Evolutionary conservation across 164 flowering plant genomes (phyloP).

Genomic region (Aristolochia contorta): DNA sequence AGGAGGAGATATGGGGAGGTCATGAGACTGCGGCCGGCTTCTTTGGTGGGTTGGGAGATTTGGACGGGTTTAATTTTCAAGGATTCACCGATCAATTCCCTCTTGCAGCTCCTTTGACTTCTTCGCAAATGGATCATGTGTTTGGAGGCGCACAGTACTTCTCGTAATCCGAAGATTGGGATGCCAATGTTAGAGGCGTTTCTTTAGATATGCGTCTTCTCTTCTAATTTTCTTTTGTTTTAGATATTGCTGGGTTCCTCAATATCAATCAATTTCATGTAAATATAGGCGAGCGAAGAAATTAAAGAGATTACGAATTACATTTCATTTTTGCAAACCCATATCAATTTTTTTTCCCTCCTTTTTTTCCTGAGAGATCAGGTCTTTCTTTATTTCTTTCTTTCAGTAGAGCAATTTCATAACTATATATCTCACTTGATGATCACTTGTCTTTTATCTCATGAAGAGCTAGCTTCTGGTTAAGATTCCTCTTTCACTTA

Average conservation of each 20-base stretch:
- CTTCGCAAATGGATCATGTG: slow-evolving; percentile 31
- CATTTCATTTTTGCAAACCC: slow-evolving; percentile 1
- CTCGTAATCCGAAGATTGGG: slow-evolving; percentile 2
- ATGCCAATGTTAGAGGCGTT: not conserved
- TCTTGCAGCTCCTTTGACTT: slow-evolving; percentile 29
- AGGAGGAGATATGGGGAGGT: slow-evolving; percentile 33
- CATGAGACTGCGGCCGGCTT: slow-evolving; percentile 33
- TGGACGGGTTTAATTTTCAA: slow-evolving; percentile 61
- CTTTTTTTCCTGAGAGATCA: no score
- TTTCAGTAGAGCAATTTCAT: not conserved
- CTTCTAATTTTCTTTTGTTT: not conserved
- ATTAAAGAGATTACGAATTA: not conserved
- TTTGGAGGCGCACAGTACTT: slow-evolving; percentile 21
- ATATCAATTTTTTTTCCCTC: not conserved
- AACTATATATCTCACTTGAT: not conserved
- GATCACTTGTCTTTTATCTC: not conserved
- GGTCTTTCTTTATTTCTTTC: not conserved
- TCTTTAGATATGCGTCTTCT: not conserved
- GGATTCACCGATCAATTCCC: slow-evolving; percentile 34
- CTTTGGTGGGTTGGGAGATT: slow-evolving; percentile 44
- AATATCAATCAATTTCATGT: not conserved
- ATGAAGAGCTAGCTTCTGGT: no score
- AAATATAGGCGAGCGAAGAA: slow-evolving; percentile 3
- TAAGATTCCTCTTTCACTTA: no score
- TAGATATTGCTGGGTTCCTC: not conserved